These are phyloP conservation scores for Sugiyamaella castrensis DNA, from an alignment of 1,139 yeast species.

Conservation along the genomic window DNA sequence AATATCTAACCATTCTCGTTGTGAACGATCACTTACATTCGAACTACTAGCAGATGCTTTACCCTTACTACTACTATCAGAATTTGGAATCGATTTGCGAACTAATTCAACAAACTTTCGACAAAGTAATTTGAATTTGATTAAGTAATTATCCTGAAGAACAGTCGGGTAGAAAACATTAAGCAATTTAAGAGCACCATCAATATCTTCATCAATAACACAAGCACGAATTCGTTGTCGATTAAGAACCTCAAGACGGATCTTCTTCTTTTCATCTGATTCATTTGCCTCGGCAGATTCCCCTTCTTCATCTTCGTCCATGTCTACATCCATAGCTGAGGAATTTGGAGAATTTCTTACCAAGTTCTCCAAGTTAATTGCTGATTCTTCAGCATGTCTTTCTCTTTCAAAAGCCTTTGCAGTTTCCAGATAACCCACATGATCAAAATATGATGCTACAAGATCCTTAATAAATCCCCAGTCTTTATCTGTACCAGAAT, in stretches of 20 bases:
- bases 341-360: slow-evolving; percentile 1
- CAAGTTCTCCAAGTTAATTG: slow-evolving; percentile 2
- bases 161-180: slow-evolving; percentile 47
- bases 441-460: slow-evolving; percentile 66
- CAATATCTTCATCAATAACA: slow-evolving; percentile 50
- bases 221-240: slow-evolving; percentile 53
- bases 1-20: slow-evolving; percentile 32
- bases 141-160: slow-evolving; percentile 41
- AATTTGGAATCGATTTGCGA: slow-evolving; percentile 19
- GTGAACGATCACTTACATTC: slow-evolving; percentile 5
- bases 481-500: slow-evolving; percentile 26
- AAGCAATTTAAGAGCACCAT: slow-evolving; percentile 46
- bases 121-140: slow-evolving; percentile 55
- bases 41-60: slow-evolving; percentile 10
- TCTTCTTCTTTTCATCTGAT: slow-evolving; percentile 24
- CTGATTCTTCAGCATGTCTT: slow-evolving; percentile 13
- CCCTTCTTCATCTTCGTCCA: slow-evolving; percentile 12
- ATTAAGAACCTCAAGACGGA: slow-evolving; percentile 41
- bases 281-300: slow-evolving; percentile 28
- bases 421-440: slow-evolving; percentile 70
- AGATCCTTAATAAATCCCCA: slow-evolving; percentile 49
- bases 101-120: slow-evolving; percentile 50
- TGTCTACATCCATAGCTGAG: slow-evolving; percentile 14
- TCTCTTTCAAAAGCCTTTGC: slow-evolving; percentile 58
- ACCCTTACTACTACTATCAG: slow-evolving; percentile 13